Conservation (phyloP, 176 grass and related monocot genomes). For the Tillandsia fasciculata region DNA sequence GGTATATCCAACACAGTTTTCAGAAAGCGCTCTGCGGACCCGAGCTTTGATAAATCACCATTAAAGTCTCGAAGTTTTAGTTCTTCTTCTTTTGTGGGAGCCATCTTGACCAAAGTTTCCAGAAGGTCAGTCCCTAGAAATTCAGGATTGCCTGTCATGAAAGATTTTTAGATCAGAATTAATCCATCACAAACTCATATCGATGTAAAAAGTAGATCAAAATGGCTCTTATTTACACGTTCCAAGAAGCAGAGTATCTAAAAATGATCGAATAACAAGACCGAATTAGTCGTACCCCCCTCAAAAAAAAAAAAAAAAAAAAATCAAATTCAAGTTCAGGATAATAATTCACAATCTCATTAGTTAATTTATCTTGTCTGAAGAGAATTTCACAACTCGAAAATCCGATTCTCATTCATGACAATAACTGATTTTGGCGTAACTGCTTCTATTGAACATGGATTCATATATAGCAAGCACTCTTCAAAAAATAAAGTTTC, state of each 20-base stretch:
- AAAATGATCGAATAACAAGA: neutral
- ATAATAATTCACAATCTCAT: neutral
- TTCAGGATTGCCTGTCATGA: conserved; percentile 68
- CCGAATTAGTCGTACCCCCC: neutral
- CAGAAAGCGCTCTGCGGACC: conserved; percentile 79
- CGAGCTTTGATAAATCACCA: conserved; percentile 65
- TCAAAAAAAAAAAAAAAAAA: neutral
- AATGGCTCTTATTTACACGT: neutral
- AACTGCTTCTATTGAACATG: neutral
- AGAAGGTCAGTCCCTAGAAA: conserved; percentile 81
- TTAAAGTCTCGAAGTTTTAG: conserved; percentile 68
- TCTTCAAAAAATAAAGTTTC: no score
- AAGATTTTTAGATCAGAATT: conserved; percentile 5
- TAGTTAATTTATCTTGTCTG: no score
- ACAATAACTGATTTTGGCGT: neutral
- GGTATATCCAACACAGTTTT: conserved; percentile 85
- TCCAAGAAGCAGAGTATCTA: neutral
- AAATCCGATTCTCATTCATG: no score
- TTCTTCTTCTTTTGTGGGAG: conserved; percentile 97
- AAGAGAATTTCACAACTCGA: no score
- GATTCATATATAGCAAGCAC: neutral
- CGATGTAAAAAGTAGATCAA: no score
- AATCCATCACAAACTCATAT: neutral
- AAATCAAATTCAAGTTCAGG: neutral
- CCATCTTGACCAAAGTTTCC: conserved; percentile 99